Evolutionary conservation across 148 eudicot species (phyloP), one percentile per base, ranked within the genome.

Genomic region (Amaranthus cruentus): DNA sequence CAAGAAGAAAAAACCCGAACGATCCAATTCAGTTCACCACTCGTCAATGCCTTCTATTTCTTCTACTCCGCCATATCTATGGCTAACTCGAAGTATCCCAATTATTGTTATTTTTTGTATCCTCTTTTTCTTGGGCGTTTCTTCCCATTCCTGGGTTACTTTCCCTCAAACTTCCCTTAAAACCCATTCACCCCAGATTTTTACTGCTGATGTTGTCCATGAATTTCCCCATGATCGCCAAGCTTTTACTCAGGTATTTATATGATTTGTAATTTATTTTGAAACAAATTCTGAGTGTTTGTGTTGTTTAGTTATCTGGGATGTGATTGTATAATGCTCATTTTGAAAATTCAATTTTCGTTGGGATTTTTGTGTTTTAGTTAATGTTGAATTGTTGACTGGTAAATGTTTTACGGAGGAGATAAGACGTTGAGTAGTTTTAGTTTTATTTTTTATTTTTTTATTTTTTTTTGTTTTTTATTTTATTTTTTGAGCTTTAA

Each of bases 221-320:
- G 93, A 85, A 82, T 94, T 84, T 72, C 97, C 93, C 28, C 98
- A 94, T 78, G 98, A 94, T 83, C 96, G 81, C 7, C 11, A 7
- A 1, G 93, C 98, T 53, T 94, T 94, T 74, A 94, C 98, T 47
- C 96, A 94, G 97, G 98, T 84, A 7, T 6, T n/a, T 75, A 67
- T 62, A 21, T 13, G 8, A 11, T 28, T 44, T 68, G 52, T 6
- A 4, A 42, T 21, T 47, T 55, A 4, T n/a, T 15, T 9, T 61
- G 10, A n/a, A 14, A 9, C 57, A 47, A 48, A 52, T 47, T 58
- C 6, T 67, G 54, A 66, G 48, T 66, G 55, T 48, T 66, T 14
- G 4, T 7, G 28, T 66, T 66, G 69, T 48, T 66, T 2, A 8
- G 14, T 18, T 9, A 28, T 60, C 11, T 28, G 43, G 14, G 38